These are phyloP conservation scores for Wallacemonas sp. DNA, from an alignment of 208 protist genomes.

Conservation along the genomic window DNA sequence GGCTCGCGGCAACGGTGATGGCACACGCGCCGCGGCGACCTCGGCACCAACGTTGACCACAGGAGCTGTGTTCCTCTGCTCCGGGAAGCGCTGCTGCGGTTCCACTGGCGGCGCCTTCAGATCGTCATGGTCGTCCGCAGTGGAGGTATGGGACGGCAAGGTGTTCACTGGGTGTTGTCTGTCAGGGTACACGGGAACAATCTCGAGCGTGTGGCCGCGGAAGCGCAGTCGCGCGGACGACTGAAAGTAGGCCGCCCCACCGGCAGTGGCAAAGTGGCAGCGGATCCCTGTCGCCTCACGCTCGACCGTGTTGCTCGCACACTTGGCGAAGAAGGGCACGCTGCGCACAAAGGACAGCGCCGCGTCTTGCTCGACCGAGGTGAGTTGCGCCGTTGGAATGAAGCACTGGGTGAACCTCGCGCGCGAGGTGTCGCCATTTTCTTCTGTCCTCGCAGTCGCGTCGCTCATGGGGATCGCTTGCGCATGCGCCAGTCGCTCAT, in stretches of 20 bases:
- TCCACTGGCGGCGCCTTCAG: too few relatives aligned
- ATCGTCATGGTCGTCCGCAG: neutral
- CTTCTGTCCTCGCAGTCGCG: neutral
- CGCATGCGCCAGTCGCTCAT: neutral
- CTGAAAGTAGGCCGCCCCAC: slow-evolving; percentile 36
- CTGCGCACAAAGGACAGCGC: slow-evolving; percentile 31
- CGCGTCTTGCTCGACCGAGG: slow-evolving; percentile 20
- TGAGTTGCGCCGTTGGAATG: slow-evolving; percentile 30
- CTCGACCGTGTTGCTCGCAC: slow-evolving; percentile 25
- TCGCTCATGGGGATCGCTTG: slow-evolving; percentile 3
- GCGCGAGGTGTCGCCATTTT: neutral
- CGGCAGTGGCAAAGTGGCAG: slow-evolving; percentile 32
- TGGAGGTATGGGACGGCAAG: neutral
- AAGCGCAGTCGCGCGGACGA: slow-evolving; percentile 1
- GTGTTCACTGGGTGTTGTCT: too few relatives aligned
- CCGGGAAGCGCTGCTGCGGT: too few relatives aligned
- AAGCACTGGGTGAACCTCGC: slow-evolving; percentile 24
- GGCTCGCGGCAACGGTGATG: too few relatives aligned
- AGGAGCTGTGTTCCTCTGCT: too few relatives aligned
- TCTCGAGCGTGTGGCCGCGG: neutral
- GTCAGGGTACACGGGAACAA: neutral
- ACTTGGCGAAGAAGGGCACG: slow-evolving; percentile 33
- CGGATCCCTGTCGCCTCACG: slow-evolving; percentile 18
- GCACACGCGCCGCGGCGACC: too few relatives aligned
- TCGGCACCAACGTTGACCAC: too few relatives aligned